Evolutionary conservation across 2,329 filamentous ascomycete species (phyloP), one percentile per base, ranked within the genome.

Genomic region (Didymosphaeria variabile): DNA sequence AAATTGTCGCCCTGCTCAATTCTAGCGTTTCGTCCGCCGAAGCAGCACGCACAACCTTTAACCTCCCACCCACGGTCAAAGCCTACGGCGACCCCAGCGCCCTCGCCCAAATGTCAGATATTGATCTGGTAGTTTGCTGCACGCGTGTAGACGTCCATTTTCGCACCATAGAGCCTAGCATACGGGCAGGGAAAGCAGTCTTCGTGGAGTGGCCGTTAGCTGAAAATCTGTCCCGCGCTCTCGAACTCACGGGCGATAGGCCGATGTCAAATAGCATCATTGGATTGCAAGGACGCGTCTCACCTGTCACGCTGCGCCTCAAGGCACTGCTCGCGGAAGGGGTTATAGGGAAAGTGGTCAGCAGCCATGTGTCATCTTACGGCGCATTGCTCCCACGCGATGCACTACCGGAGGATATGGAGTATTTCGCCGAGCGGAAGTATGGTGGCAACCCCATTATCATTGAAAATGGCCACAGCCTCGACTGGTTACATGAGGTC

Each of bases 121-220:
- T 72, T 19, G 68, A 72, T 38, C 57, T 72, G 64, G 84, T 89
- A 1, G 83, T 88, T 5, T 83, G 83, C 62, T 73, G 71, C 45
- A 87, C 85, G 0, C 79, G 85, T 4, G 86, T 87, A 0, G 85
- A 88, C 59, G 79, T 79, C 0, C 87, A 89, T 62, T 78, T 81
- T 47, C 59, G 73, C 2, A 81, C 80, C 1, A 76, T 81, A 0
- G 74, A 79, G 12, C 83, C 86, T 0, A 83, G 81, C 17, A 63
- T 88, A 1, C 75, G 77, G 15, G 83, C 84, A 0, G 86, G 86
- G 0, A 88, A 88, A 69, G 67, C 75, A 0, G 79, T 85, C 0
- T 89, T 79, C 59, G 79, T 87, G 0, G 87, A 89, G 63, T 82
- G 82, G 81, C 83, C 81, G 2, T 70, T 83, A 1, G 80, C 73